Evolutionary conservation across 2,329 filamentous ascomycete species (phyloP).

Genomic region (Aspergillus hiratsukae): DNA sequence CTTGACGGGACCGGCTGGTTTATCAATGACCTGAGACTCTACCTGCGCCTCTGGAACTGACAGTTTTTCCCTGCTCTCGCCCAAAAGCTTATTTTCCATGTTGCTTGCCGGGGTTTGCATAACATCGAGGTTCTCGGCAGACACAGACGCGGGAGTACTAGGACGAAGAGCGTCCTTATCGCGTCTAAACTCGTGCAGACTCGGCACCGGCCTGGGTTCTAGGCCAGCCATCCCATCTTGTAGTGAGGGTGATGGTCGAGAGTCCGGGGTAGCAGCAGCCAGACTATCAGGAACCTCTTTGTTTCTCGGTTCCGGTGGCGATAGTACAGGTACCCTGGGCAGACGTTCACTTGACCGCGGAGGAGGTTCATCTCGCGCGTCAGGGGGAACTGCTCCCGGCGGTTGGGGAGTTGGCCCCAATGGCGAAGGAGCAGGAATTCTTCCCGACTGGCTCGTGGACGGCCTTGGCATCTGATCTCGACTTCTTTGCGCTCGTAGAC

Average conservation of each 20-base stretch:
- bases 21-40: constrained; percentile 29
- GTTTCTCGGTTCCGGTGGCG: constrained; percentile 20
- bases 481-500: constrained; percentile 33
- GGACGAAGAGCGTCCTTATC: constrained; percentile 27
- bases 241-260: constrained; percentile 21
- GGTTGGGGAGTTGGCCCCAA: constrained; percentile 22
- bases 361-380: constrained; percentile 21
- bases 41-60: constrained; percentile 32
- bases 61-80: constrained; percentile 27
- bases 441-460: constrained; percentile 33
- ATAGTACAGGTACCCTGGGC: constrained; percentile 10
- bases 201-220: constrained; percentile 16
- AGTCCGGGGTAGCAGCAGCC: constrained; percentile 15
- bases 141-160: constrained; percentile 24
- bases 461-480: constrained; percentile 38
- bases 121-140: constrained; percentile 18
- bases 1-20: constrained; percentile 12
- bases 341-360: constrained; percentile 20
- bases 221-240: constrained; percentile 22
- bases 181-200: constrained; percentile 16
- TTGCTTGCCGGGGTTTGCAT: constrained; percentile 21
- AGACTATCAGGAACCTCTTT: constrained; percentile 17
- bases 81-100: constrained; percentile 25
- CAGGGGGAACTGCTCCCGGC: constrained; percentile 17
- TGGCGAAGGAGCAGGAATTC: constrained; percentile 30